Percentiles rank a stretch among this genome's conserved stretches.
Evolutionary conservation across 2,329 filamentous ascomycete genomes (phyloP).

Genomic region (Fusarium circinatum): DNA sequence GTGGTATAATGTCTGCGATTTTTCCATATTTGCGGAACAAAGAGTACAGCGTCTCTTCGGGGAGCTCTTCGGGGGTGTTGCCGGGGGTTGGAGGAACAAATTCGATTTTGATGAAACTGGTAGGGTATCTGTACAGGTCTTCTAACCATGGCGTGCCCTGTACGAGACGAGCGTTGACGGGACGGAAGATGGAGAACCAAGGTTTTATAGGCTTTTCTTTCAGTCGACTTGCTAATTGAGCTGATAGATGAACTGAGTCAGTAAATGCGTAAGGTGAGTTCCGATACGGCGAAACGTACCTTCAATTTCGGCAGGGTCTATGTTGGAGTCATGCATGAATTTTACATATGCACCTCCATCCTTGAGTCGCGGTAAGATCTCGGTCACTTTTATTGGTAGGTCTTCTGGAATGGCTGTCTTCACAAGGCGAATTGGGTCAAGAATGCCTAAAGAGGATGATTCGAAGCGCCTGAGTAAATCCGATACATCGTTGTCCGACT

Average conservation of each 20-base stretch:
- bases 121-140: slow-evolving; percentile 86
- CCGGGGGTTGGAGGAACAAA: slow-evolving; percentile 81
- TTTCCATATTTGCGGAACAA: slow-evolving; percentile 92
- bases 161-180: slow-evolving; percentile 78
- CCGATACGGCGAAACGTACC: slow-evolving; percentile 39
- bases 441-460: slow-evolving; percentile 58
- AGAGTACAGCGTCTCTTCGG: slow-evolving; percentile 86
- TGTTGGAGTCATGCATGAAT: slow-evolving; percentile 65
- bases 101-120: slow-evolving; percentile 79
- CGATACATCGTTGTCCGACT: slow-evolving; percentile 60
- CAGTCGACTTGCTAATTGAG: slow-evolving; percentile 70
- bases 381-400: slow-evolving; percentile 75
- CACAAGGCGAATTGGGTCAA: slow-evolving; percentile 64
- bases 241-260: slow-evolving; percentile 39
- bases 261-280: background rate
- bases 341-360: slow-evolving; percentile 96
- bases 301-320: slow-evolving; percentile 56
- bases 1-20: slow-evolving; percentile 83
- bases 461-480: slow-evolving; percentile 64
- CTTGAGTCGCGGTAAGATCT: slow-evolving; percentile 85
- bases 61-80: slow-evolving; percentile 78
- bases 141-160: slow-evolving; percentile 92
- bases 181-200: slow-evolving; percentile 87
- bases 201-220: slow-evolving; percentile 78
- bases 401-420: slow-evolving; percentile 71